These are phyloP conservation scores for Teunomyces lycoperdinae DNA, from an alignment of 805 yeast genomes.

Conservation along the genomic window DNA sequence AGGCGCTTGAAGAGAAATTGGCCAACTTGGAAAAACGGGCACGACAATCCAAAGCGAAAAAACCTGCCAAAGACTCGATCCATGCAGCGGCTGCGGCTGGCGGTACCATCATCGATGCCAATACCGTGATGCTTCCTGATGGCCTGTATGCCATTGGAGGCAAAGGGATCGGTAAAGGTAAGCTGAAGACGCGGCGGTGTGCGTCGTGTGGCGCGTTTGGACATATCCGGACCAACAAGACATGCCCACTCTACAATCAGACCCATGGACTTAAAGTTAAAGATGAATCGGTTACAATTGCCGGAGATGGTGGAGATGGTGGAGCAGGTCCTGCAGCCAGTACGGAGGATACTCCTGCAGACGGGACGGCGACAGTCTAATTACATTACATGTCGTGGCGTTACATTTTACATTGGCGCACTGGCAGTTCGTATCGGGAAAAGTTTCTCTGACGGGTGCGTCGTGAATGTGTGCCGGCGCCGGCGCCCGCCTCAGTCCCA, in stretches of 20 bases:
- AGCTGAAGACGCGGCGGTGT: constrained; percentile 76
- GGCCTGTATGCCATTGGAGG: constrained; percentile 50
- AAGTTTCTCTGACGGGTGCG: no score
- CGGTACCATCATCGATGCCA: constrained; percentile 41
- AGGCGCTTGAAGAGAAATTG: constrained; percentile 75
- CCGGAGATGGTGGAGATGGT: constrained; percentile 12
- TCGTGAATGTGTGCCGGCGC: no score
- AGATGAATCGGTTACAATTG: constrained; percentile 10
- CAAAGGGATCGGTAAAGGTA: constrained; percentile 72
- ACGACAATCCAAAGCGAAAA: constrained; percentile 33
- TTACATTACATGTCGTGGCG: no score
- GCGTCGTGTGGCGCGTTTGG: constrained; percentile 95
- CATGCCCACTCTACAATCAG: constrained; percentile 75
- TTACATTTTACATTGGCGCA: no score
- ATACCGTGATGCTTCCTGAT: constrained; percentile 42
- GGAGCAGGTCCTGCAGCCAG: neutral
- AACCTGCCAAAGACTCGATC: constrained; percentile 30
- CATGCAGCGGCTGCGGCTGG: constrained; percentile 44
- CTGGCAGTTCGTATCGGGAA: no score
- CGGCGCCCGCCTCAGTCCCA: no score
- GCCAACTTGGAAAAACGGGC: constrained; percentile 75
- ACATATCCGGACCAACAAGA: constrained; percentile 86
- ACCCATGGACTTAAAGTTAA: constrained; percentile 19
- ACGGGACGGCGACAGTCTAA: no score
- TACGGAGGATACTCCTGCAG: neutral